A percentile compares a stretch with the other conserved stretches of the same genome.
These are phyloP conservation scores for Biancaea sappan DNA, from an alignment of 306 rosid species.

Conservation along the genomic window DNA sequence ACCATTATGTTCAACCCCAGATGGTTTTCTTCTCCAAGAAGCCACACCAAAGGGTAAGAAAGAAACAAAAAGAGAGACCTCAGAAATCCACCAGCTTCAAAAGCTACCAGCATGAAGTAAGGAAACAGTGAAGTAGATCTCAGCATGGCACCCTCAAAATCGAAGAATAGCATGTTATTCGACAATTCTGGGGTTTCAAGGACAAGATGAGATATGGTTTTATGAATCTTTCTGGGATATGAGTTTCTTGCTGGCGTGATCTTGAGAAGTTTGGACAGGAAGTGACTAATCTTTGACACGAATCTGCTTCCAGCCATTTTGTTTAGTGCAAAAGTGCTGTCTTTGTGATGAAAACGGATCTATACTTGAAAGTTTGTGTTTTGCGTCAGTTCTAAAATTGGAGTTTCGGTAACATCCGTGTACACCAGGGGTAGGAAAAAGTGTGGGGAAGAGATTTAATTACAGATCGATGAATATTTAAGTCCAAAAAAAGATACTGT, in stretches of 20 bases:
- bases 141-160: conserved; percentile 52
- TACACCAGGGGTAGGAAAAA: too few relatives aligned
- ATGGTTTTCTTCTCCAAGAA: conserved; percentile 49
- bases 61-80: conserved; percentile 56
- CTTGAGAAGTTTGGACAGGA: conserved; percentile 3
- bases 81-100: conserved; percentile 74
- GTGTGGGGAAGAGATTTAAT: too few relatives aligned
- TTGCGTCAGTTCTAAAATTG: too few relatives aligned
- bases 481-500: too few relatives aligned
- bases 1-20: conserved; percentile 58
- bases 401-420: too few relatives aligned
- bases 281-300: conserved; percentile 7
- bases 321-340: too few relatives aligned
- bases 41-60: conserved; percentile 55
- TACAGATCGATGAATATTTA: too few relatives aligned
- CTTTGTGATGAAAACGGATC: too few relatives aligned
- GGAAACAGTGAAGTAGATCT: conserved; percentile 59
- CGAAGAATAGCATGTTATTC: conserved; percentile 44
- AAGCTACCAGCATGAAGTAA: conserved; percentile 76
- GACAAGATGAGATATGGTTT: conserved; percentile 6
- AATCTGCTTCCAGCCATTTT: not conserved
- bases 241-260: not conserved
- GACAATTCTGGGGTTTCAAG: conserved; percentile 2
- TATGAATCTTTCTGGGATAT: conserved; percentile 25
- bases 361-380: not conserved